Conservation (phyloP, 2,329 filamentous ascomycete genomes). For the Fusarium longipes region DNA sequence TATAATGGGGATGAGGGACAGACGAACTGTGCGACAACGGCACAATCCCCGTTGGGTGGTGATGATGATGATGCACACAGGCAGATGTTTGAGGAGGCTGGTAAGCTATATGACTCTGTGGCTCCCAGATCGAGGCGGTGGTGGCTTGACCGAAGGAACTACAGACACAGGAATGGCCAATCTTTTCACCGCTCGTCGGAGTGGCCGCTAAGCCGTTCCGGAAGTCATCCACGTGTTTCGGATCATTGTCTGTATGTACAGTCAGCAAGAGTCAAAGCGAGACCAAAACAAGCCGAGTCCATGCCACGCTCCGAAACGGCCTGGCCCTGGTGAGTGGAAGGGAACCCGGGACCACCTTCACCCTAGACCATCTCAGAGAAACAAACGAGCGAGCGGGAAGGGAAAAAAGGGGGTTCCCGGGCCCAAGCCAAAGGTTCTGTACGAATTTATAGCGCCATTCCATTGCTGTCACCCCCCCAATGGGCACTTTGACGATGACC, state of each 20-base stretch:
- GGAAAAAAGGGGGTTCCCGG: slow-evolving; percentile 37
- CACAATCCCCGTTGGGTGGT: slow-evolving; percentile 3
- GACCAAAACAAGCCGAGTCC: slow-evolving; percentile 1
- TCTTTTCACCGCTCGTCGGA: slow-evolving; percentile 44
- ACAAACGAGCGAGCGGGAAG: slow-evolving; percentile 38
- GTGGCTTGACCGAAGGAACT: slow-evolving; percentile 21
- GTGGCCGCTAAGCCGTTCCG: slow-evolving; percentile 46
- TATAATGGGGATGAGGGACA: slow-evolving; percentile 11
- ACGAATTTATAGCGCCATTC: slow-evolving; percentile 26
- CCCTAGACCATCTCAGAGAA: slow-evolving; percentile 15
- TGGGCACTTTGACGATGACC: slow-evolving; percentile 16
- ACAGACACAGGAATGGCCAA: slow-evolving; percentile 35
- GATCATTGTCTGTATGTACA: slow-evolving; percentile 31
- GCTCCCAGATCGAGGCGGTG: slow-evolving; percentile 35
- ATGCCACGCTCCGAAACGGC: slow-evolving; percentile 17
- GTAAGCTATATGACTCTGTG: slow-evolving; percentile 19
- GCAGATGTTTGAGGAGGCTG: slow-evolving; percentile 4
- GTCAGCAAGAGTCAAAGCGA: slow-evolving; percentile 21
- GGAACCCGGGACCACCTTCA: slow-evolving; percentile 11
- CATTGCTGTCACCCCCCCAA: slow-evolving; percentile 26
- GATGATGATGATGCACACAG: slow-evolving; percentile 10
- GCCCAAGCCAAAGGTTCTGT: slow-evolving; percentile 28
- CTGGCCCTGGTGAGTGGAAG: slow-evolving; percentile 21
- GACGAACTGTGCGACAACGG: slow-evolving; percentile 11
- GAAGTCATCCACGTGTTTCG: slow-evolving; percentile 47